Conservation (phyloP, 1,284 basidiomycete genomes). For the Stygiomarasmius scandens region DNA sequence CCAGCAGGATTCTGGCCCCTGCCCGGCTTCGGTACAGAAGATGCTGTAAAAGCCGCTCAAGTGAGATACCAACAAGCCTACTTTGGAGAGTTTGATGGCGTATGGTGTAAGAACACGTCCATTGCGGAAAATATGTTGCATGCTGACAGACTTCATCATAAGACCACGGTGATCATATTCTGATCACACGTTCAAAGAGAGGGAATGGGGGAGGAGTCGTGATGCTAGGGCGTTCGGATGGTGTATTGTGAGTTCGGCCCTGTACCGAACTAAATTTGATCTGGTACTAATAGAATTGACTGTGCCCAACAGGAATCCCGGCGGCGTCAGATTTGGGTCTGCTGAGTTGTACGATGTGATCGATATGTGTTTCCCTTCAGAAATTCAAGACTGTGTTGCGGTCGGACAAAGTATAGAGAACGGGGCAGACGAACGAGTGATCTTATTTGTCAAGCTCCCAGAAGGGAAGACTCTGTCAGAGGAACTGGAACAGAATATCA, state of each 20-base stretch:
- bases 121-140: conserved; percentile 9
- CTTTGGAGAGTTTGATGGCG: conserved; percentile 68
- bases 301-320: conserved; percentile 63
- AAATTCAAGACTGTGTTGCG: conserved; percentile 73
- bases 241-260: conserved; percentile 62
- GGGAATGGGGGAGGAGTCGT: conserved; percentile 79
- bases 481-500: conserved; percentile 61
- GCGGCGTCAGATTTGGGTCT: conserved; percentile 84
- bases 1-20: conserved; percentile 87
- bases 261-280: conserved; percentile 1
- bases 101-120: conserved; percentile 71
- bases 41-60: conserved; percentile 60
- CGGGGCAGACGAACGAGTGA: conserved; percentile 80
- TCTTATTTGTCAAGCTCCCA: conserved; percentile 78
- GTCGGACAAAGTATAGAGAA: conserved; percentile 74
- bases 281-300: neutral
- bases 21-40: conserved; percentile 61
- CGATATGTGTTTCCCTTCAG: conserved; percentile 49
- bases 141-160: conserved; percentile 12
- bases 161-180: conserved; percentile 80
- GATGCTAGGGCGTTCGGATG: conserved; percentile 85
- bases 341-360: conserved; percentile 87
- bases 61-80: conserved; percentile 76
- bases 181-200: conserved; percentile 63
- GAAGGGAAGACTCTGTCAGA: conserved; percentile 53